A percentile compares a stretch with the other conserved stretches of the same genome.
Evolutionary conservation across 345 rosid genomes (phyloP).

Genomic region (Chamaenerion angustifolium): DNA sequence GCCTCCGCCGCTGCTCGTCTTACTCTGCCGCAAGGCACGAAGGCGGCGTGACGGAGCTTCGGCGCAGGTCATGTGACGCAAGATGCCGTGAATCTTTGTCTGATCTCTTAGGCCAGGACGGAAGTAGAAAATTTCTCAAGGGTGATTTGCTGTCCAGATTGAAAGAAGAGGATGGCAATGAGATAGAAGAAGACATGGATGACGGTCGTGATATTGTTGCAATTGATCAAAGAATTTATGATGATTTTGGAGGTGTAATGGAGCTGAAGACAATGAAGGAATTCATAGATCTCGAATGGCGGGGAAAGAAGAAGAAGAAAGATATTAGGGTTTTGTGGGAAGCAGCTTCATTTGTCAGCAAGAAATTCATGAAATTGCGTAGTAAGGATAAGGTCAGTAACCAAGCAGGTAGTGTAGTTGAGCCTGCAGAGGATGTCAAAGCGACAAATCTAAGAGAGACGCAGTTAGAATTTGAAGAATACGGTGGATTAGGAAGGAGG

Average conservation of each 20-base stretch:
- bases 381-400: constrained; percentile 34
- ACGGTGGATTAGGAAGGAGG: constrained; percentile 30
- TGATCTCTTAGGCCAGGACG: constrained; percentile 31
- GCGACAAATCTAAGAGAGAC: constrained; percentile 23
- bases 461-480: constrained; percentile 34
- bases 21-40: constrained; percentile 22
- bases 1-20: constrained; percentile 49
- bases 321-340: constrained; percentile 35
- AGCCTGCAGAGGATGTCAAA: constrained; percentile 20
- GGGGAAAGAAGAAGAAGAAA: constrained; percentile 32
- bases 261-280: constrained; percentile 65
- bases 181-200: constrained; percentile 11
- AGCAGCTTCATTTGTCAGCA: constrained; percentile 47
- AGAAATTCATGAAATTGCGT: constrained; percentile 43
- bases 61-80: constrained; percentile 47
- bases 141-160: constrained; percentile 8
- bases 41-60: constrained; percentile 24
- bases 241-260: constrained; percentile 23
- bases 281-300: constrained; percentile 60
- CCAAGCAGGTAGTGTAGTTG: constrained; percentile 7
- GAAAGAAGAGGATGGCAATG: constrained; percentile 9
- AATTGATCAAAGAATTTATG: constrained; percentile 8
- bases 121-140: neutral
- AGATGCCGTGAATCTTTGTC: constrained; percentile 24
- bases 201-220: neutral